phyloP scores from a whole-genome alignment of 768 basidiomycete species.

The Trametes cinnabarina region DNA sequence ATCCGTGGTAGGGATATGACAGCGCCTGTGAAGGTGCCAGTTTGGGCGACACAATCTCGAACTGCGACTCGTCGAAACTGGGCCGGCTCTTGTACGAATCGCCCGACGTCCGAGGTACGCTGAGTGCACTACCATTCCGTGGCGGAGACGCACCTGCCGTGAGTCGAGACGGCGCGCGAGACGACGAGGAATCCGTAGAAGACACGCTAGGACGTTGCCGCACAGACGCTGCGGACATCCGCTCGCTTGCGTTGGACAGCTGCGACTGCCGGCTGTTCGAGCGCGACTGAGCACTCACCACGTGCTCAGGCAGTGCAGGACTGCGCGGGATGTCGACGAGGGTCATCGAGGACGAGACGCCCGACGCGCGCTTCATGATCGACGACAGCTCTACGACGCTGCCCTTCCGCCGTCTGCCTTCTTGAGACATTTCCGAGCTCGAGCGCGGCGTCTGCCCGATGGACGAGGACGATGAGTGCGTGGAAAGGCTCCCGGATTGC shows the following conservation, averaged over 20 bases:
- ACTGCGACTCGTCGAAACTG: constrained; percentile 64
- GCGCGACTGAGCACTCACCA: constrained; percentile 15
- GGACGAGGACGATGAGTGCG: constrained; percentile 22
- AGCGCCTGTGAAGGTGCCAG: constrained; percentile 36
- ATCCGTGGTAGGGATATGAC: constrained; percentile 56
- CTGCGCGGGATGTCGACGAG: constrained; percentile 55
- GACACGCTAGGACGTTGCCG: constrained; percentile 25
- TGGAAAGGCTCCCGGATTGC: constrained; percentile 32
- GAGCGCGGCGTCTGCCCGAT: constrained; percentile 31
- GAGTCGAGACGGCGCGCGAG: constrained; percentile 17
- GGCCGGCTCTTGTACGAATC: constrained; percentile 46
- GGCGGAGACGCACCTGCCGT: constrained; percentile 22
- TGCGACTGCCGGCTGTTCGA: constrained; percentile 26
- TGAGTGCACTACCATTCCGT: constrained; percentile 33
- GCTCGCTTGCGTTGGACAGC: constrained; percentile 6
- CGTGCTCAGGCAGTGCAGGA: constrained; percentile 52
- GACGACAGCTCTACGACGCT: constrained; percentile 42
- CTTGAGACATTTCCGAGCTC: constrained; percentile 39
- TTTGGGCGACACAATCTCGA: constrained; percentile 58
- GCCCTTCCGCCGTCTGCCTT: constrained; percentile 41
- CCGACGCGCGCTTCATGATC: constrained; percentile 27
- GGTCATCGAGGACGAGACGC: constrained; percentile 30
- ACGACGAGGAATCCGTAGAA: constrained; percentile 20
- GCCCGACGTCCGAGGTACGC: constrained; percentile 33
- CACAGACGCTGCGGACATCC: constrained; percentile 10